Conservation (phyloP, 306 rosid genomes). For the Vigna trinervia region DNA sequence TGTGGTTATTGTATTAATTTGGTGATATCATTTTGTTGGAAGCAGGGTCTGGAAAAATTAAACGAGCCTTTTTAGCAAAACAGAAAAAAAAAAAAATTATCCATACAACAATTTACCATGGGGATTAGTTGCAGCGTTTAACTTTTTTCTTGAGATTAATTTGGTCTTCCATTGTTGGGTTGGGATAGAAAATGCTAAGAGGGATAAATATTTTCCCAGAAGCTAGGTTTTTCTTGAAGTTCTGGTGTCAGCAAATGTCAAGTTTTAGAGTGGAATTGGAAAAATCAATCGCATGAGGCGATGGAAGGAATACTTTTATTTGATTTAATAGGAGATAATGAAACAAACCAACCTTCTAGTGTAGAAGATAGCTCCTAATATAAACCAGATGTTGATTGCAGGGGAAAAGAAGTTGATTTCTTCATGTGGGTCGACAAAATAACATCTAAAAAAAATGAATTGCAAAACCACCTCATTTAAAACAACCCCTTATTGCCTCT, state of each 20-base stretch:
- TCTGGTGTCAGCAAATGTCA: neutral
- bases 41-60: conserved; percentile 22
- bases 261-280: neutral
- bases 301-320: neutral
- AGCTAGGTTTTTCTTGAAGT: conserved; percentile 16
- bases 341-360: neutral
- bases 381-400: conserved; percentile 27
- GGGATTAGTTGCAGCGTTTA: conserved; percentile 6
- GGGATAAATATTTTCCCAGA: conserved; percentile 7
- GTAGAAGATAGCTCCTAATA: conserved; percentile 22
- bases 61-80: conserved; percentile 9
- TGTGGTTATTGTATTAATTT: conserved; percentile 23
- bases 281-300: neutral
- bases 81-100: neutral
- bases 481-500: conserved; percentile 2
- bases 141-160: conserved; percentile 32
- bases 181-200: conserved; percentile 4
- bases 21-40: neutral
- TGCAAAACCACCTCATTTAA: conserved; percentile 9
- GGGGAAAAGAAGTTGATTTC: conserved; percentile 18
- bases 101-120: neutral
- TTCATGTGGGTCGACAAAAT: conserved; percentile 6
- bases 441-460: neutral
- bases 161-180: conserved; percentile 10
- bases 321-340: neutral